phyloP scores from a whole-genome alignment of 2,329 filamentous ascomycete genomes.

The Talaromyces atroroseus region DNA sequence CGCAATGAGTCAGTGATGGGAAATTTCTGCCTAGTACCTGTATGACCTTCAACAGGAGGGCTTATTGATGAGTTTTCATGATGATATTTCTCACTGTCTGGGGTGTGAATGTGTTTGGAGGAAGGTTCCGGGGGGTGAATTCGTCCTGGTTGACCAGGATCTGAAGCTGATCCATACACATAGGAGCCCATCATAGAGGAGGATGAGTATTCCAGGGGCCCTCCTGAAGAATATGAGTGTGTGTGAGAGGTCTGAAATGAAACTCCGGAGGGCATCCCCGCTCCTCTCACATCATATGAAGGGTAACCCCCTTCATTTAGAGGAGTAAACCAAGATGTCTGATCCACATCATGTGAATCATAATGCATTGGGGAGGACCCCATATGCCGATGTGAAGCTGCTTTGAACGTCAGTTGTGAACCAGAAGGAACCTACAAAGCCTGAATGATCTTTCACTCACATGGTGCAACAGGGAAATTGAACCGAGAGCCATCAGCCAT shows the following conservation, averaged over 20 bases:
- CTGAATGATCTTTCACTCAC: not conserved
- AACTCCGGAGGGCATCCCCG: not conserved
- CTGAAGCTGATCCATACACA: not conserved
- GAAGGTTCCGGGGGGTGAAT: not conserved
- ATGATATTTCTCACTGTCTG: not conserved
- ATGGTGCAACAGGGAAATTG: not conserved
- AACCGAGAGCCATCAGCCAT: constrained; percentile 6
- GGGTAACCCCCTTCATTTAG: not conserved
- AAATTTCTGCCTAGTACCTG: not conserved
- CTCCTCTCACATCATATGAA: not conserved
- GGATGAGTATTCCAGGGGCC: not conserved
- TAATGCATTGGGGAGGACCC: not conserved
- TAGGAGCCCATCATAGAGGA: not conserved
- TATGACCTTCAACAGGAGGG: not conserved
- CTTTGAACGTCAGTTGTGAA: not conserved
- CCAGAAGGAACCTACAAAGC: not conserved
- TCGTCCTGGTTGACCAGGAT: not conserved
- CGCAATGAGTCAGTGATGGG: not conserved
- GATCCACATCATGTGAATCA: not conserved
- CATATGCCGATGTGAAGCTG: not conserved
- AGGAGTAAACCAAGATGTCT: not conserved
- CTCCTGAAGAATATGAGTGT: not conserved
- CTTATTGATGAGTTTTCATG: not conserved
- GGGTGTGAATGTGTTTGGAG: not conserved
- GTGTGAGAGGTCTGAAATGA: not conserved